Conservation (phyloP, 2,329 filamentous ascomycete species). For the Cladophialophora bantiana region DNA sequence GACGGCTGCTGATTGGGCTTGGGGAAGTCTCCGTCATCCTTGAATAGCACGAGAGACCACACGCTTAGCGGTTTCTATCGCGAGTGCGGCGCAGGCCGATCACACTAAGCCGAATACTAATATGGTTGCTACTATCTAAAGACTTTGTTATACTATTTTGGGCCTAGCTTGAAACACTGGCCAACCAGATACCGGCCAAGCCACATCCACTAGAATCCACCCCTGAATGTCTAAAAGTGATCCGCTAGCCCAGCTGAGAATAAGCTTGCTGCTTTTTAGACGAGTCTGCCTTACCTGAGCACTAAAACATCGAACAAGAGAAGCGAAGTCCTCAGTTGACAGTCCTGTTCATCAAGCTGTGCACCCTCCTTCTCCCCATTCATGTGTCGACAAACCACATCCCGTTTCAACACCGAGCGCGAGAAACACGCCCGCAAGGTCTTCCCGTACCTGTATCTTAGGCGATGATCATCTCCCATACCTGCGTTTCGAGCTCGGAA, state of each 20-base stretch:
- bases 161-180: slow-evolving; percentile 32
- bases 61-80: slow-evolving; percentile 24
- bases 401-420: background rate
- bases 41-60: slow-evolving; percentile 17
- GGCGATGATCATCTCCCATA: slow-evolving; percentile 11
- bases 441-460: background rate
- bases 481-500: slow-evolving; percentile 12
- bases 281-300: slow-evolving; percentile 39
- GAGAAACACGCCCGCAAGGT: background rate
- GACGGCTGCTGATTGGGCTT: slow-evolving; percentile 8
- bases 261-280: slow-evolving; percentile 18
- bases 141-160: slow-evolving; percentile 13
- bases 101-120: slow-evolving; percentile 19
- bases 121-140: slow-evolving; percentile 33
- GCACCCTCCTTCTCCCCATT: background rate
- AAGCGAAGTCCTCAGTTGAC: slow-evolving; percentile 1
- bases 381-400: background rate
- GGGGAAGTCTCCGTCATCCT: slow-evolving; percentile 5
- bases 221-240: background rate
- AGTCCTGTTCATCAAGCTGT: slow-evolving; percentile 9
- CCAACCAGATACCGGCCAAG: slow-evolving; percentile 24
- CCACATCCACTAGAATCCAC: background rate
- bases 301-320: slow-evolving; percentile 16
- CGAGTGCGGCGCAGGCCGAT: slow-evolving; percentile 35
- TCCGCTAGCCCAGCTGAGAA: slow-evolving; percentile 10